These are phyloP conservation scores for Typha latifolia DNA, from an alignment of 176 grass and related monocot genomes.

Conservation along the genomic window DNA sequence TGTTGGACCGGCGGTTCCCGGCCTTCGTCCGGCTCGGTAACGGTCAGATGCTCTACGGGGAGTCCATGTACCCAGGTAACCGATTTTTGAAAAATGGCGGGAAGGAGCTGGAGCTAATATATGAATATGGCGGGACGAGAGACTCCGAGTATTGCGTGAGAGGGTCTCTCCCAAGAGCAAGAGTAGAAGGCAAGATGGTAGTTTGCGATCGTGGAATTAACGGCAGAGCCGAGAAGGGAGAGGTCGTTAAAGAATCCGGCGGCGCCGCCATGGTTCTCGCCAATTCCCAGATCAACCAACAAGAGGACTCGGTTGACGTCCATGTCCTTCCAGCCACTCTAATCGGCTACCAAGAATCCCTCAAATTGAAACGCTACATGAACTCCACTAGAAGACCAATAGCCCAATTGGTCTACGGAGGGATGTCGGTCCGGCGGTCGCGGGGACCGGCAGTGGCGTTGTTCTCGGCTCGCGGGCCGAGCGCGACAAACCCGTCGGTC, in stretches of 20 bases:
- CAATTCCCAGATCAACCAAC: constrained; percentile 64
- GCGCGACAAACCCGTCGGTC: constrained; percentile 65
- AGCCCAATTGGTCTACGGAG: constrained; percentile 46
- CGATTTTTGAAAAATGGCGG: constrained; percentile 52
- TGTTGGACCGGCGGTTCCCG: constrained; percentile 62
- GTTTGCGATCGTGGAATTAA: constrained; percentile 70
- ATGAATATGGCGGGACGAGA: constrained; percentile 36
- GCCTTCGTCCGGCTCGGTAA: constrained; percentile 52
- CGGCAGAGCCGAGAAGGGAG: constrained; percentile 64
- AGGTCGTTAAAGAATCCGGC: constrained; percentile 52
- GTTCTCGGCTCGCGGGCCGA: constrained; percentile 74
- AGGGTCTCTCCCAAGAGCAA: constrained; percentile 38
- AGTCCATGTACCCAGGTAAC: constrained; percentile 77
- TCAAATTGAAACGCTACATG: constrained; percentile 63
- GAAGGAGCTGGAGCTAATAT: constrained; percentile 59
- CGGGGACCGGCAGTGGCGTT: constrained; percentile 55
- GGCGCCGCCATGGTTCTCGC: constrained; percentile 64
- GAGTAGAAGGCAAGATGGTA: constrained; percentile 69
- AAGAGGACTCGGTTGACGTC: constrained; percentile 76
- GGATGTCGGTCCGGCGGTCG: constrained; percentile 41
- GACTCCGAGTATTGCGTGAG: constrained; percentile 59
- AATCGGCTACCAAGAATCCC: constrained; percentile 50
- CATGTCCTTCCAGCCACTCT: constrained; percentile 63
- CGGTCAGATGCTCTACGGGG: constrained; percentile 56
- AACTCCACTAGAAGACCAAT: constrained; percentile 28